Evolutionary conservation across 2,329 filamentous ascomycete species (phyloP), one percentile per base, ranked within the genome.

Genomic region (Cordyceps javanica): DNA sequence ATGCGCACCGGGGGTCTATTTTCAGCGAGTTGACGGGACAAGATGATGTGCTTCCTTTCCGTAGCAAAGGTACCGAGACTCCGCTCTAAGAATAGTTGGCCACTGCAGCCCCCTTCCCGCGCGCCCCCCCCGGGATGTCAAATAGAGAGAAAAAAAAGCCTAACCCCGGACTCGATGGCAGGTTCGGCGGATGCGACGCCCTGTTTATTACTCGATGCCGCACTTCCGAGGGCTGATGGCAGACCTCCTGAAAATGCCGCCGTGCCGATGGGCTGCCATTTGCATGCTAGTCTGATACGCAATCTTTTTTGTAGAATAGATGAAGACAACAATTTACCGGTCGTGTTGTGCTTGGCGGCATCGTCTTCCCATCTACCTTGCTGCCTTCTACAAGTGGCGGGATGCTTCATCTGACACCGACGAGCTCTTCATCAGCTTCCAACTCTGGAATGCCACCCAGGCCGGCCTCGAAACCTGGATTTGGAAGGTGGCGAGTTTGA

Each of bases 211-310:
- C 14, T 36, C 32, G 19, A 51, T 51, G 48, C 48, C 48, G 48
- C 48, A 51, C 19, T 51, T 39, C 48, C 48, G 48, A 51, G 8
- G 34, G 48, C 48, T 51, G 48, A 39, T 51, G 48, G 21, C 34
- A 39, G 32, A 39, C 23, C 21, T 26, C 32, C 48, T 28, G 32
- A 11, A 51, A 16, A 28, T 51, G 48, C 48, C 48, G 48, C 23
- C 32, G 21, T 51, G 48, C 48, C 48, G 48, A 13, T 26, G 32
- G 48, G 21, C 48, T 51, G 5, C 48, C 48, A 13, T 38, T 51
- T 51, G 14, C 34, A 51, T 51, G 48, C 48, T 51, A 51, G 48
- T 8, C 23, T 51, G 32, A 2, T 34, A 38, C 34, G 21, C 23
- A 19, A 19, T 26, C n/a, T n/a, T 38, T 13, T 7, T 14, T 19